Percentiles rank a stretch among this genome's conserved stretches.
Conservation (phyloP, 257 asterid species). For the Solanum medicagineum region DNA sequence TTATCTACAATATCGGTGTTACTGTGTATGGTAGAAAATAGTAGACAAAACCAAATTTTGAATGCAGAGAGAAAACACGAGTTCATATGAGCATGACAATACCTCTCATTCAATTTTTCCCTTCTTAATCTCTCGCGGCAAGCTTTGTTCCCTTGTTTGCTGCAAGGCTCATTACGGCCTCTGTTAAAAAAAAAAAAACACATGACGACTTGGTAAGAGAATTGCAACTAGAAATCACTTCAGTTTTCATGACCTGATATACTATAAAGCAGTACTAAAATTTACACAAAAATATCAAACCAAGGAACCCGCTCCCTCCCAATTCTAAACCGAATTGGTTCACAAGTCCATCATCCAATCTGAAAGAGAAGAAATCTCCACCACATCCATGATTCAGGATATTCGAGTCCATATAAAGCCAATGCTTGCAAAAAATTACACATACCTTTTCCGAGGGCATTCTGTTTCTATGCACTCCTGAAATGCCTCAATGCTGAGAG, state of each 20-base stretch:
- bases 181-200: slow-evolving; percentile 23
- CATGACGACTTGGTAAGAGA: neutral
- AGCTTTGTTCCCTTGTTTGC: slow-evolving; percentile 60
- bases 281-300: neutral
- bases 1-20: neutral
- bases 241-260: neutral
- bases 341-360: neutral
- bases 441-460: slow-evolving; percentile 62
- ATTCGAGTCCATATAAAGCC: neutral
- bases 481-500: slow-evolving; percentile 30
- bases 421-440: neutral
- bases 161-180: slow-evolving; percentile 47
- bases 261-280: neutral
- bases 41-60: neutral
- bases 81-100: neutral
- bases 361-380: neutral
- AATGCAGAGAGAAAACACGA: neutral
- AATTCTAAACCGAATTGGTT: neutral
- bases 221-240: neutral
- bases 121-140: slow-evolving; percentile 86
- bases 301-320: neutral
- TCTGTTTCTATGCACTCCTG: slow-evolving; percentile 44
- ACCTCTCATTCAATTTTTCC: slow-evolving; percentile 78
- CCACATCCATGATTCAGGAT: neutral
- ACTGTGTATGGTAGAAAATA: neutral